Evolutionary conservation across 345 rosid species (phyloP).

Genomic region (Hypericum perforatum): DNA sequence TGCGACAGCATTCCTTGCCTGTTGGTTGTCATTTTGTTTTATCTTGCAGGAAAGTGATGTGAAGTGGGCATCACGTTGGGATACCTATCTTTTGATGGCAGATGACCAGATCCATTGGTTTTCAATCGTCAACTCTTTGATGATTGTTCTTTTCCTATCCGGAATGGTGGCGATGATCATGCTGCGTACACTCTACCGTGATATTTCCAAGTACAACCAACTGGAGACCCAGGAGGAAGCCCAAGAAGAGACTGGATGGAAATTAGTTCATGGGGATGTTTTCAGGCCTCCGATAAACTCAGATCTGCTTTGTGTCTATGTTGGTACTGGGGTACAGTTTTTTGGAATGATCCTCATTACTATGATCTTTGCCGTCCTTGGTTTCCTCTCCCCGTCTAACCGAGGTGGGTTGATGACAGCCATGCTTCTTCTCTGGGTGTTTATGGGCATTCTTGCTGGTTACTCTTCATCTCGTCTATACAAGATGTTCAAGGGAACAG

Average conservation of each 20-base stretch:
- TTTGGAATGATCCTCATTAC: slow-evolving; percentile 80
- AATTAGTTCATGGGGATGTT: slow-evolving; percentile 88
- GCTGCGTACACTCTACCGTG: slow-evolving; percentile 82
- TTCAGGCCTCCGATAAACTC: slow-evolving; percentile 69
- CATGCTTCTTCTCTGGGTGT: slow-evolving; percentile 85
- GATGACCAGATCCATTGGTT: slow-evolving; percentile 98
- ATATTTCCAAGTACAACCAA: slow-evolving; percentile 89
- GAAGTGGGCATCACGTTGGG: slow-evolving; percentile 97
- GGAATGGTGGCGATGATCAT: slow-evolving; percentile 99
- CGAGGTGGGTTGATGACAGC: slow-evolving; percentile 85
- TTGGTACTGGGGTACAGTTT: slow-evolving; percentile 83
- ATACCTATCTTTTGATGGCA: slow-evolving; percentile 82
- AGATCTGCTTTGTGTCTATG: slow-evolving; percentile 75
- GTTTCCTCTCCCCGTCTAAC: slow-evolving; percentile 89
- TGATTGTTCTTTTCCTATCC: slow-evolving; percentile 91
- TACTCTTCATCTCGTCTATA: slow-evolving; percentile 68
- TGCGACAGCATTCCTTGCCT: slow-evolving; percentile 1
- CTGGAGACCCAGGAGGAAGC: slow-evolving; percentile 93
- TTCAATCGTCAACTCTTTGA: slow-evolving; percentile 81
- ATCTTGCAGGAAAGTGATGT: slow-evolving; percentile 64
- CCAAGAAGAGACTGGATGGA: slow-evolving; percentile 93
- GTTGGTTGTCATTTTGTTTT: slow-evolving; percentile 3
- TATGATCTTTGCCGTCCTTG: slow-evolving; percentile 84
- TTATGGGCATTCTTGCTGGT: slow-evolving; percentile 88
- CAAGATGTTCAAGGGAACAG: slow-evolving; percentile 73